Percentiles rank a stretch among this genome's conserved stretches.
Conservation (phyloP, 2,329 filamentous ascomycete genomes). For the Zymoseptoria brevis region DNA sequence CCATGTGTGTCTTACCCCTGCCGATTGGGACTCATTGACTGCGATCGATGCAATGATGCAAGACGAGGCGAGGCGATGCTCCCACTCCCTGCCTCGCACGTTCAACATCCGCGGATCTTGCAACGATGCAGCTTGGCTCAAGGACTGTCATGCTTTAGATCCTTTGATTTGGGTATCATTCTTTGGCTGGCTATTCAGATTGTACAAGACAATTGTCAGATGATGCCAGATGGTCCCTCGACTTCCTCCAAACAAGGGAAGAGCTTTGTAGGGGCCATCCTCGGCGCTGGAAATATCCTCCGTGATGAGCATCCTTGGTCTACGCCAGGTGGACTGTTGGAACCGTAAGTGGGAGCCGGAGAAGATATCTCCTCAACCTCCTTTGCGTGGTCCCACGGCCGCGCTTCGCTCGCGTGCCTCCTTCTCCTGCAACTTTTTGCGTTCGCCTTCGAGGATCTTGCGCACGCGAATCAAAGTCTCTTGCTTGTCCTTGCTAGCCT, state of each 20-base stretch:
- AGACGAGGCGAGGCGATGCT: too few relatives aligned
- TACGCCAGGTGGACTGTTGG: too few relatives aligned
- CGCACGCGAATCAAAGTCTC: slow-evolving; percentile 36
- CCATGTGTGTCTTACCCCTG: too few relatives aligned
- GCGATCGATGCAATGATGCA: too few relatives aligned
- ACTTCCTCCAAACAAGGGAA: too few relatives aligned
- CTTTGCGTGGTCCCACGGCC: slow-evolving; percentile 16
- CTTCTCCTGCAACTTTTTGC: slow-evolving; percentile 34
- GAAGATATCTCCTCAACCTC: slow-evolving; percentile 14
- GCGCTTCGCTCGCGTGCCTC: slow-evolving; percentile 16
- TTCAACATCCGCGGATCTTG: too few relatives aligned
- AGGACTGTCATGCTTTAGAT: not conserved
- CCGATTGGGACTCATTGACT: too few relatives aligned
- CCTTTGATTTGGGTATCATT: not conserved
- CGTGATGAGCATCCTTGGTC: too few relatives aligned
- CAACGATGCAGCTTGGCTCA: not conserved
- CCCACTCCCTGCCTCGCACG: too few relatives aligned
- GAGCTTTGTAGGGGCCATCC: too few relatives aligned
- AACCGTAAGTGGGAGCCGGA: not conserved
- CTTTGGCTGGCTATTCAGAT: not conserved
- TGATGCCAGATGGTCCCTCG: too few relatives aligned
- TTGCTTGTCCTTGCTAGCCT: slow-evolving; percentile 36
- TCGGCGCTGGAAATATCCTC: too few relatives aligned
- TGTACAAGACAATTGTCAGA: not conserved
- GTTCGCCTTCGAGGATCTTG: slow-evolving; percentile 41